Percentiles rank a stretch among this genome's conserved stretches.
phyloP scores from a whole-genome alignment of 345 rosid species.

The Turnera subulata region DNA sequence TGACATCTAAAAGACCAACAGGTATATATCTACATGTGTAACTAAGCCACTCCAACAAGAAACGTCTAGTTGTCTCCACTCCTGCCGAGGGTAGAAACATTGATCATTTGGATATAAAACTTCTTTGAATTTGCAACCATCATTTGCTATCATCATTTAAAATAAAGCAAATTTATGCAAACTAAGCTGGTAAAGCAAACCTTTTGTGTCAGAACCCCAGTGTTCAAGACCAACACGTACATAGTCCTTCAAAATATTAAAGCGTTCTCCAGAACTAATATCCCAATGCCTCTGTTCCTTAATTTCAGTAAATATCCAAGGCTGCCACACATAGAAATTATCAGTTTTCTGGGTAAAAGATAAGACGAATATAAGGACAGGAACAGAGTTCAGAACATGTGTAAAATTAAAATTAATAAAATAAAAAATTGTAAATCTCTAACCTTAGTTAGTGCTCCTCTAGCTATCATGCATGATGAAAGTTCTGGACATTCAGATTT shows the following conservation, averaged over 20 bases:
- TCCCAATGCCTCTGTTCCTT: constrained; percentile 98
- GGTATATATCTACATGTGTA: constrained; percentile 81
- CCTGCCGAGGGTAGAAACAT: constrained; percentile 33
- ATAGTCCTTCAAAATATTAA: constrained; percentile 77
- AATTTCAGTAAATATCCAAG: constrained; percentile 97
- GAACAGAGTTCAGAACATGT: constrained; percentile 2
- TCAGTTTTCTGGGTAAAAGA: not conserved
- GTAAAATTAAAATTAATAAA: too few relatives aligned
- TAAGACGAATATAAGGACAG: not conserved
- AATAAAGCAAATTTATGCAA: not conserved
- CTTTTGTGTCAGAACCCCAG: constrained; percentile 96
- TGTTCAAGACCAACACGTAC: constrained; percentile 79
- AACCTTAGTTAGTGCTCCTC: constrained; percentile 89
- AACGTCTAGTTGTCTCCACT: constrained; percentile 87
- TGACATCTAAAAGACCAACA: constrained; percentile 77
- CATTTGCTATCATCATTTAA: not conserved
- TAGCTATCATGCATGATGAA: constrained; percentile 85
- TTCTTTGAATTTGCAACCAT: not conserved
- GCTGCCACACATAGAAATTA: constrained; percentile 41
- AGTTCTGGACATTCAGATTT: constrained; percentile 72
- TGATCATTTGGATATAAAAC: too few relatives aligned
- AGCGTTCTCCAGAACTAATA: constrained; percentile 75
- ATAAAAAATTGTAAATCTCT: not conserved
- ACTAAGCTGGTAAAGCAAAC: constrained; percentile 23
- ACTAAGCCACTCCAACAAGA: constrained; percentile 94